A percentile compares a stretch with the other conserved stretches of the same genome.
Conservation (phyloP, 495 filamentous ascomycete species). For the Trypethelium eluteriae region DNA sequence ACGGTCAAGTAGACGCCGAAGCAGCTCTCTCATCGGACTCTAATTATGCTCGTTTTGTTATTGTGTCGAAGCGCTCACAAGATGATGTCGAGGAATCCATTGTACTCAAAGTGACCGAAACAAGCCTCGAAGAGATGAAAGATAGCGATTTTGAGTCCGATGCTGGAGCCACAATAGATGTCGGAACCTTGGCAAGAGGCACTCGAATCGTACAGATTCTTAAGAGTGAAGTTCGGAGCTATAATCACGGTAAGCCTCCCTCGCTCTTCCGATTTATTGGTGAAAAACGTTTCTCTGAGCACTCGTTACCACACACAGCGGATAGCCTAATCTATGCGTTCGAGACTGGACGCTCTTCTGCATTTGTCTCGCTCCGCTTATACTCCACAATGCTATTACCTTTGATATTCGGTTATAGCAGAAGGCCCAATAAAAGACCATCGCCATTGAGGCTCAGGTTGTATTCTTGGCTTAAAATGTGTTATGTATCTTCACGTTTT, state of each 20-base stretch:
- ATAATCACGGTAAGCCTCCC: constrained; percentile 64
- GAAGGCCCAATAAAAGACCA: background rate
- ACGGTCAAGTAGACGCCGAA: constrained; percentile 40
- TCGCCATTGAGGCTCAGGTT: constrained; percentile 6
- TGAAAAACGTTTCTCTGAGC: background rate
- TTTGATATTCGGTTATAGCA: background rate
- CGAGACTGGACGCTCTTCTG: background rate
- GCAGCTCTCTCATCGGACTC: constrained; percentile 34
- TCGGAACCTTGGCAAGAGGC: constrained; percentile 64
- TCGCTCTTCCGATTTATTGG: background rate
- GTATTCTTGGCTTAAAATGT: background rate
- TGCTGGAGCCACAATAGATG: constrained; percentile 71
- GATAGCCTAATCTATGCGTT: background rate
- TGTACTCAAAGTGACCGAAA: constrained; percentile 53
- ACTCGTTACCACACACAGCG: background rate
- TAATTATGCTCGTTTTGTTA: constrained; percentile 61
- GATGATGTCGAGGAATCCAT: constrained; percentile 48
- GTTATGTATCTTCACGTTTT: background rate
- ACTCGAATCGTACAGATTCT: constrained; percentile 78
- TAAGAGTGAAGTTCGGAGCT: constrained; percentile 73
- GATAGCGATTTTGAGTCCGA: constrained; percentile 85
- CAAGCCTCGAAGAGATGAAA: constrained; percentile 55
- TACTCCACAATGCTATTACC: background rate
- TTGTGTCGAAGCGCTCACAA: constrained; percentile 51
- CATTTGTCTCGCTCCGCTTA: background rate